phyloP scores from a whole-genome alignment of 495 filamentous ascomycete species.

The Neurospora hispaniola region DNA sequence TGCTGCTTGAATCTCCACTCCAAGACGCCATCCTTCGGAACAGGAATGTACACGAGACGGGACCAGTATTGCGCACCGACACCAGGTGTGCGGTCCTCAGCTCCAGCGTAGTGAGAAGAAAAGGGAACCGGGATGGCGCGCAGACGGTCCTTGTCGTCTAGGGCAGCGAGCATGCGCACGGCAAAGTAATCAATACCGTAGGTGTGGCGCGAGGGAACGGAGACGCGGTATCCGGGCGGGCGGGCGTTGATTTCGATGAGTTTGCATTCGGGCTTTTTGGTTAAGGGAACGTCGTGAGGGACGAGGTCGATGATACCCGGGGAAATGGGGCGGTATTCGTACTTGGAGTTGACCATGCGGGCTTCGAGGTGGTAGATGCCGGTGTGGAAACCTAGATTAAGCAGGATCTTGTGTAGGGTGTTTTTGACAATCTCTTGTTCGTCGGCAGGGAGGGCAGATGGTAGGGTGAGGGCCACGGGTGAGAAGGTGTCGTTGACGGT shows the following conservation, averaged over 20 bases:
- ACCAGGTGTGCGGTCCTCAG: not conserved
- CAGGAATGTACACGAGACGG: constrained; percentile 21
- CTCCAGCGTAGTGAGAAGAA: not conserved
- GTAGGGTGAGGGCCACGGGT: constrained; percentile 29
- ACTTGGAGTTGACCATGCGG: constrained; percentile 23
- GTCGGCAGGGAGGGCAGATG: constrained; percentile 25
- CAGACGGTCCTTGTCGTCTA: constrained; percentile 18
- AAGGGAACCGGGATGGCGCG: constrained; percentile 18
- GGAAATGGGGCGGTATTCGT: constrained; percentile 12
- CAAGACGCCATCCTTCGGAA: constrained; percentile 12
- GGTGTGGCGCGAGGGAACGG: constrained; percentile 16
- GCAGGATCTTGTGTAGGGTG: constrained; percentile 22
- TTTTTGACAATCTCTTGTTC: constrained; percentile 22
- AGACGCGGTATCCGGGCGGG: constrained; percentile 23
- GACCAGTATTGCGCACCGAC: constrained; percentile 17
- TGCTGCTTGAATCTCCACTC: not conserved
- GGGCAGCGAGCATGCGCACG: constrained; percentile 22
- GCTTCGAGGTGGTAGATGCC: constrained; percentile 24
- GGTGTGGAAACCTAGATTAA: constrained; percentile 24
- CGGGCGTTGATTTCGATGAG: constrained; percentile 33
- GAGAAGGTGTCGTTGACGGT: constrained; percentile 22
- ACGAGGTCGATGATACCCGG: constrained; percentile 12
- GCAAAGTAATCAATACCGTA: constrained; percentile 35
- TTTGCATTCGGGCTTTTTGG: constrained; percentile 11
- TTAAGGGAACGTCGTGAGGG: not conserved